Conservation (phyloP, 2,329 filamentous ascomycete genomes). For the Fusarium abutilonis region DNA sequence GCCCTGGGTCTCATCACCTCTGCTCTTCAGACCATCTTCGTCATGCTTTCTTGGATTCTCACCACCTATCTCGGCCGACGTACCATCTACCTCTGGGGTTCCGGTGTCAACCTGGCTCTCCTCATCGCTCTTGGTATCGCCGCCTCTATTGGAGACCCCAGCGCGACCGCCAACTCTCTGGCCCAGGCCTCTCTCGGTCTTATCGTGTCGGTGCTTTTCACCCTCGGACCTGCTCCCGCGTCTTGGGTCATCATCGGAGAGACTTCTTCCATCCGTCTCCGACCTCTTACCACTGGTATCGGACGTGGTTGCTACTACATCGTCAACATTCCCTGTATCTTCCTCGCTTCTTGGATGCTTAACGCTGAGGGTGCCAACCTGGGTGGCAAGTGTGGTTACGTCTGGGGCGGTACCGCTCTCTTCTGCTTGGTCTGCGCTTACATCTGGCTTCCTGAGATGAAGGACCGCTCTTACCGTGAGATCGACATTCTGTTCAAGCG, state of each 20-base stretch:
- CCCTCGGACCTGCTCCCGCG: conserved; percentile 68
- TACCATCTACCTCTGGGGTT: conserved; percentile 71
- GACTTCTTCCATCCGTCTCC: conserved; percentile 71
- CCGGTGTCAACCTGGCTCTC: conserved; percentile 62
- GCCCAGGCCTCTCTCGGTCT: conserved; percentile 71
- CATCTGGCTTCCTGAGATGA: conserved; percentile 65
- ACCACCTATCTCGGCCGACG: conserved; percentile 71
- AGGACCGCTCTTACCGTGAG: conserved; percentile 67
- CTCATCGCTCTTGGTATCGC: conserved; percentile 69
- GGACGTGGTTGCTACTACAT: conserved; percentile 72
- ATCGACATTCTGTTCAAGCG: conserved; percentile 69
- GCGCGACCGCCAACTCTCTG: conserved; percentile 53
- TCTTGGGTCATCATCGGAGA: conserved; percentile 75
- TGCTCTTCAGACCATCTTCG: conserved; percentile 68
- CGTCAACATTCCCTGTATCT: conserved; percentile 73
- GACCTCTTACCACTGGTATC: conserved; percentile 72
- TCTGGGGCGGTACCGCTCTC: conserved; percentile 67
- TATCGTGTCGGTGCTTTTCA: conserved; percentile 73
- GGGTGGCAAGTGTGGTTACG: conserved; percentile 66
- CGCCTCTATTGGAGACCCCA: conserved; percentile 56
- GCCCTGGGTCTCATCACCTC: conserved; percentile 72
- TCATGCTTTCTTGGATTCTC: conserved; percentile 74
- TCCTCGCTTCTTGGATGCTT: conserved; percentile 69
- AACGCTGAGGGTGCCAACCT: conserved; percentile 60
- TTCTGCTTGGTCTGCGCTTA: conserved; percentile 62